Percentiles rank a stretch among this genome's conserved stretches.
These are phyloP conservation scores for Elongisporangium senticosum DNA, from an alignment of 352 stramenopile species.

Conservation along the genomic window DNA sequence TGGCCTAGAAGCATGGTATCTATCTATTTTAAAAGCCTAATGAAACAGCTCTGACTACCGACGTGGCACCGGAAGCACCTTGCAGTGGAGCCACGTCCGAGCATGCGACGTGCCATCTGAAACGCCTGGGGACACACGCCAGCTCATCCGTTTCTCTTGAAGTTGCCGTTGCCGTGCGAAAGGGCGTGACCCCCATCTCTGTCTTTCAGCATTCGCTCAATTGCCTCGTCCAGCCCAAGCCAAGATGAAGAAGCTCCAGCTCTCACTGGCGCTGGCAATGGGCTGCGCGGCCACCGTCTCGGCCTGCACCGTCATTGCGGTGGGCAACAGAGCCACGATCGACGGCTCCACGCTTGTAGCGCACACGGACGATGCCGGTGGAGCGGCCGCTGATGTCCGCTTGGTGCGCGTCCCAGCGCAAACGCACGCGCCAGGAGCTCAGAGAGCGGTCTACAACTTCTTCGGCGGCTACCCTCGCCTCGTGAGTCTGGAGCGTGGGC, in stretches of 20 bases:
- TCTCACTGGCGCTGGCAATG: not conserved
- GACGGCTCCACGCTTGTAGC: conserved; percentile 87
- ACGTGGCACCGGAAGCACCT: not conserved
- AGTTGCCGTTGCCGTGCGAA: not conserved
- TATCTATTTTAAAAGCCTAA: not conserved
- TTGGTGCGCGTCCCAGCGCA: conserved; percentile 88
- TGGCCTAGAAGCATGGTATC: not conserved
- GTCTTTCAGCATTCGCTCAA: not conserved
- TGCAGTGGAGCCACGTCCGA: not conserved
- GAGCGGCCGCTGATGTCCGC: conserved; percentile 80
- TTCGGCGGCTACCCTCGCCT: conserved; percentile 68
- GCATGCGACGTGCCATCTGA: not conserved
- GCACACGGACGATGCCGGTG: conserved; percentile 83
- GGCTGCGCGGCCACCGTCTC: not conserved
- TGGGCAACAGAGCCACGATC: conserved; percentile 64
- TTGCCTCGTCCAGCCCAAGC: not conserved
- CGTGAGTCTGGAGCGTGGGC: conserved; percentile 60
- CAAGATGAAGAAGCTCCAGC: conserved; percentile 3
- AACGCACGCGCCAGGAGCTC: conserved; percentile 35
- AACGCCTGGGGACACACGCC: not conserved
- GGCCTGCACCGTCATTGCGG: conserved; percentile 86
- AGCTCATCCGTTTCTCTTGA: not conserved
- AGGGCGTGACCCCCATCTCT: not conserved
- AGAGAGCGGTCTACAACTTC: conserved; percentile 66
- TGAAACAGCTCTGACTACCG: not conserved